Conservation (phyloP, 2,329 filamentous ascomycete species). For the Cylindrodendrum hubeiense region DNA sequence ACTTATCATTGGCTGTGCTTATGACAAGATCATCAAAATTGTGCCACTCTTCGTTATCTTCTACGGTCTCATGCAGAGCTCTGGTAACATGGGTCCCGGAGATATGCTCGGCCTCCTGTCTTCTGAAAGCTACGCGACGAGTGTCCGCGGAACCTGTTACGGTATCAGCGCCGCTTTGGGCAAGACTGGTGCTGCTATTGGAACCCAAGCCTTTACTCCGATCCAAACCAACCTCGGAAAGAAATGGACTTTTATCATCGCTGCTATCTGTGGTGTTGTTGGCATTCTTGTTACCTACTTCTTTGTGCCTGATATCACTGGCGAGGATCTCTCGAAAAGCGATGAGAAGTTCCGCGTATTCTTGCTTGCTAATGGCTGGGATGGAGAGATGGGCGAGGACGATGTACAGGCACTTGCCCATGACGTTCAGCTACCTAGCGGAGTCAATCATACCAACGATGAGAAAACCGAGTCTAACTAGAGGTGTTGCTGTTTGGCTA, state of each 20-base stretch:
- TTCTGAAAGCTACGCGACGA: conserved; percentile 64
- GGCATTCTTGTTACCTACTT: conserved; percentile 61
- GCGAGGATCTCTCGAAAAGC: conserved; percentile 56
- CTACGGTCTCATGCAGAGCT: conserved; percentile 64
- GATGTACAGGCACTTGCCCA: conserved; percentile 36
- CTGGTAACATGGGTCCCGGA: conserved; percentile 63
- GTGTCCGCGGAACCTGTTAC: conserved; percentile 64
- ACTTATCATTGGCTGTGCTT: conserved; percentile 63
- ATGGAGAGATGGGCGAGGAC: conserved; percentile 55
- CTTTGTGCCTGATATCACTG: conserved; percentile 59
- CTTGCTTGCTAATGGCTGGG: conserved; percentile 59
- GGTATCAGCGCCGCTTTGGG: conserved; percentile 64
- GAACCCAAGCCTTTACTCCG: conserved; percentile 63
- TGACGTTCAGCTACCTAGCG: conserved; percentile 19
- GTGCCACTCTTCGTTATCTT: conserved; percentile 63
- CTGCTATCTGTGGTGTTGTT: conserved; percentile 61
- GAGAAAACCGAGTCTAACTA: not conserved
- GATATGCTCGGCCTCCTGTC: conserved; percentile 64
- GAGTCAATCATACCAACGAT: not conserved
- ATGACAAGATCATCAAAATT: conserved; percentile 60
- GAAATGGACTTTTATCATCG: conserved; percentile 65
- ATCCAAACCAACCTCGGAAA: conserved; percentile 60
- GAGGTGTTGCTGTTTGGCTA: no score
- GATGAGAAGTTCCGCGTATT: conserved; percentile 60
- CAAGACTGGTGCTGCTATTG: conserved; percentile 64